Evolutionary conservation across 805 yeast species (phyloP).

Genomic region (Saccharomycopsis microspora): DNA sequence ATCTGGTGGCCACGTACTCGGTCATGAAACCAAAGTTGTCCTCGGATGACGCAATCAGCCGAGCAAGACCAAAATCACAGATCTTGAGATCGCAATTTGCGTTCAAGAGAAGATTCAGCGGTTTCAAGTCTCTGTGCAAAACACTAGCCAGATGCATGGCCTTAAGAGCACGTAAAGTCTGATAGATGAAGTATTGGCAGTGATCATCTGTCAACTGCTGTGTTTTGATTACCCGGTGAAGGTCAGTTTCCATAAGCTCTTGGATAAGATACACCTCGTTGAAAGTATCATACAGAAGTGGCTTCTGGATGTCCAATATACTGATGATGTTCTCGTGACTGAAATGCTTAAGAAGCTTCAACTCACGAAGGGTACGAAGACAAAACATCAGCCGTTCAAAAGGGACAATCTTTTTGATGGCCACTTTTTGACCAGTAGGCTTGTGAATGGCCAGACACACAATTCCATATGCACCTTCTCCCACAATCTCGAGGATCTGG

Average conservation of each 20-base stretch:
- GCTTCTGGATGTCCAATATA: conserved; percentile 56
- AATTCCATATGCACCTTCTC: conserved; percentile 77
- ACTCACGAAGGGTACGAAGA: conserved; percentile 59
- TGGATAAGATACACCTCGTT: conserved; percentile 67
- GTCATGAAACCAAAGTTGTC: conserved; percentile 47
- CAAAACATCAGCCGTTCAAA: conserved; percentile 56
- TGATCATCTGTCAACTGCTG: conserved; percentile 54
- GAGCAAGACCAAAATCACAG: conserved; percentile 70
- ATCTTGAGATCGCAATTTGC: conserved; percentile 65
- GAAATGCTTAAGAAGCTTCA: conserved; percentile 53
- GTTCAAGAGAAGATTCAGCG: conserved; percentile 57
- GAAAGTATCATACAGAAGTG: conserved; percentile 44
- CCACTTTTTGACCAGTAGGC: conserved; percentile 52
- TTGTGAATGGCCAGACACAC: conserved; percentile 61
- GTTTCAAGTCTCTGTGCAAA: conserved; percentile 68
- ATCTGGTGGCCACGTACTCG: conserved; percentile 75
- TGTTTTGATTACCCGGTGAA: conserved; percentile 49
- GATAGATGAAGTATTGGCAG: conserved; percentile 59
- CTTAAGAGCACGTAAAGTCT: conserved; percentile 57
- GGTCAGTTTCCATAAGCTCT: conserved; percentile 69
- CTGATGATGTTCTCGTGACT: conserved; percentile 65
- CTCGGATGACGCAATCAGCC: conserved; percentile 40
- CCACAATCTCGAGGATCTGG: conserved; percentile 48
- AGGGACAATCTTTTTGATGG: conserved; percentile 69
- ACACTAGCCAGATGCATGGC: conserved; percentile 64